Percentiles rank a stretch among this genome's conserved stretches.
These are phyloP conservation scores for Daldinia bambusicola DNA, from an alignment of 495 filamentous ascomycete genomes.

Conservation along the genomic window DNA sequence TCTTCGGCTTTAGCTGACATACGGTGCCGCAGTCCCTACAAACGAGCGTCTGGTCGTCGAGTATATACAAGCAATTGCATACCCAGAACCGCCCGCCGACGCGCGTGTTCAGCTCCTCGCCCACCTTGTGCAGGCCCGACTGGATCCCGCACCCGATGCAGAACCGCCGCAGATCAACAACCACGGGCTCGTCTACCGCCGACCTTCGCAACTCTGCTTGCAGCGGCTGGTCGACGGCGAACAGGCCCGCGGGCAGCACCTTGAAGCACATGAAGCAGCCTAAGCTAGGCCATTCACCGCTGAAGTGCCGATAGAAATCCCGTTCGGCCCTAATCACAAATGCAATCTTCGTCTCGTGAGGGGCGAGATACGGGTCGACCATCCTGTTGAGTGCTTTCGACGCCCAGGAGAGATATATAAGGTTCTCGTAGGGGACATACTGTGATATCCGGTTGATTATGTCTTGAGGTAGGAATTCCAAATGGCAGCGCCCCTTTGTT, in stretches of 20 bases:
- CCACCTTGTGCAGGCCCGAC: slow-evolving; percentile 37
- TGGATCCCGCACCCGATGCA: slow-evolving; percentile 44
- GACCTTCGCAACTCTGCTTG: slow-evolving; percentile 22
- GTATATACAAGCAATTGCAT: slow-evolving; percentile 33
- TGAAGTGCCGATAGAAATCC: slow-evolving; percentile 39
- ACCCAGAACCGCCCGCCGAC: slow-evolving; percentile 39
- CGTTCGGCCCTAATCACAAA: slow-evolving; percentile 43
- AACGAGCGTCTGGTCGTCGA: slow-evolving; percentile 11
- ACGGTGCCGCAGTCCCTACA: slow-evolving; percentile 32
- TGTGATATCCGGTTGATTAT: slow-evolving; percentile 29
- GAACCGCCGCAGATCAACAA: slow-evolving; percentile 42
- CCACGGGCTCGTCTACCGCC: slow-evolving; percentile 4
- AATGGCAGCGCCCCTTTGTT: background rate
- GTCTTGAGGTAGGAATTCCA: slow-evolving; percentile 26
- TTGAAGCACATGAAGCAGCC: slow-evolving; percentile 43
- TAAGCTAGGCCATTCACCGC: slow-evolving; percentile 21
- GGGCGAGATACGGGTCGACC: slow-evolving; percentile 31
- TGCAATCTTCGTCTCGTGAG: slow-evolving; percentile 29
- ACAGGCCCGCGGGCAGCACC: slow-evolving; percentile 35
- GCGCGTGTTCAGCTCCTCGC: slow-evolving; percentile 36
- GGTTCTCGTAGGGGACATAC: slow-evolving; percentile 33
- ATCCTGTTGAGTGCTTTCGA: slow-evolving; percentile 10
- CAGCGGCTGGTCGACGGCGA: slow-evolving; percentile 38
- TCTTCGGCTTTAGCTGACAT: slow-evolving; percentile 25
- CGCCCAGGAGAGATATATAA: slow-evolving; percentile 26